Percentiles rank a stretch among this genome's conserved stretches.
phyloP scores from a whole-genome alignment of 2,329 filamentous ascomycete species.

The Amylocarpus encephaloides region DNA sequence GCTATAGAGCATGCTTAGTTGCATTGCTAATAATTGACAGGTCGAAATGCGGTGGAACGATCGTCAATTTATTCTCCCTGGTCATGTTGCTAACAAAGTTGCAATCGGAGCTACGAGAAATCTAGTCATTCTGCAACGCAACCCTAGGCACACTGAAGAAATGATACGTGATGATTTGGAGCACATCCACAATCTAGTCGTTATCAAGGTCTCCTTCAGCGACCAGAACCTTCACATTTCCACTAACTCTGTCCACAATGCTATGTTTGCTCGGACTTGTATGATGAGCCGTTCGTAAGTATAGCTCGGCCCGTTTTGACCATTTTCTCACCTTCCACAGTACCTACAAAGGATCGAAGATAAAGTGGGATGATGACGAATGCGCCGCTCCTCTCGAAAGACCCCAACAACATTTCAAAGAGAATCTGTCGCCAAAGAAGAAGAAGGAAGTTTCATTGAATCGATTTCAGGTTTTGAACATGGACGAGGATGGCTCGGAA shows the following conservation, averaged over 20 bases:
- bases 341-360: conserved; percentile 62
- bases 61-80: conserved; percentile 59
- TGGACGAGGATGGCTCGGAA: conserved; percentile 37
- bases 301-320: conserved; percentile 6
- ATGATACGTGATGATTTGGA: conserved; percentile 67
- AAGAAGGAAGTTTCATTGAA: conserved; percentile 42
- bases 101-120: conserved; percentile 65
- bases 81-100: conserved; percentile 60
- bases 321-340: conserved; percentile 33
- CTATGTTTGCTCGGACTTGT: conserved; percentile 69
- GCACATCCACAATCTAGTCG: conserved; percentile 72
- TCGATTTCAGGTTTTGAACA: conserved; percentile 53
- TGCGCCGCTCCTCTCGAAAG: conserved; percentile 44
- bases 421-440: conserved; percentile 33
- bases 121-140: conserved; percentile 58
- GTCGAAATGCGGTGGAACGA: conserved; percentile 64
- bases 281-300: conserved; percentile 52
- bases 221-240: conserved; percentile 59
- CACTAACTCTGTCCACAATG: conserved; percentile 71
- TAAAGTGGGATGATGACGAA: conserved; percentile 68
- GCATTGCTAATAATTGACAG: conserved; percentile 36
- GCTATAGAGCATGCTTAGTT: neutral
- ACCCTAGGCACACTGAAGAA: conserved; percentile 53
- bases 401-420: conserved; percentile 23
- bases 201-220: conserved; percentile 58